A percentile compares a stretch with the other conserved stretches of the same genome.
phyloP scores from a whole-genome alignment of 1,284 basidiomycete genomes.

The Ustilago xerochloae region DNA sequence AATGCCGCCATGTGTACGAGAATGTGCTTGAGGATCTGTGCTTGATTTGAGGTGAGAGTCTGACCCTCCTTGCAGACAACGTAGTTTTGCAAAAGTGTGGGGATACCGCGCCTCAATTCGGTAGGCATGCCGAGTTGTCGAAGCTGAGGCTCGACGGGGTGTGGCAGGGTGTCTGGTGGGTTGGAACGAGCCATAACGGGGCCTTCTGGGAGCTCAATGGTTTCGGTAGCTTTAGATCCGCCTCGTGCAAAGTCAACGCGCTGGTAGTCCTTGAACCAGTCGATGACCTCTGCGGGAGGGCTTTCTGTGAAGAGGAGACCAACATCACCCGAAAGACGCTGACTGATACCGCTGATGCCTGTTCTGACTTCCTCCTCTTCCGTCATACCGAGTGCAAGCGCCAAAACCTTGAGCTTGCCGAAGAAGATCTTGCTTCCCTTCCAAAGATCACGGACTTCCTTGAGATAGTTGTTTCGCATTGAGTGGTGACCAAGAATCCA shows the following conservation, averaged over 20 bases:
- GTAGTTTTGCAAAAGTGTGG: conserved; percentile 80
- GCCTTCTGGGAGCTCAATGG: conserved; percentile 78
- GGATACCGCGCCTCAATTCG: conserved; percentile 85
- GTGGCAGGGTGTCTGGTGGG: conserved; percentile 80
- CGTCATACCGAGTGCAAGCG: conserved; percentile 90
- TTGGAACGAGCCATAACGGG: conserved; percentile 57
- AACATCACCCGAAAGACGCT: conserved; percentile 92
- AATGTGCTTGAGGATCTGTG: conserved; percentile 67
- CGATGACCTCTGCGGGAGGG: conserved; percentile 85
- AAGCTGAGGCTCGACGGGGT: conserved; percentile 95
- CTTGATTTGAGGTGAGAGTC: conserved; percentile 76
- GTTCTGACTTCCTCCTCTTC: conserved; percentile 85
- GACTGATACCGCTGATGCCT: conserved; percentile 82
- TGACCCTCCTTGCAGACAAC: conserved; percentile 86
- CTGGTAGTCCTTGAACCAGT: conserved; percentile 92
- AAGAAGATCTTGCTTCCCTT: conserved; percentile 86
- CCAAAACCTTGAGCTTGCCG: conserved; percentile 91
- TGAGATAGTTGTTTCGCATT: conserved; percentile 93
- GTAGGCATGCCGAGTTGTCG: conserved; percentile 90
- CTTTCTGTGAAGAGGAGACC: conserved; percentile 92
- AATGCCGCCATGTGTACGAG: conserved; percentile 64
- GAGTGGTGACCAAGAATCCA: conserved; percentile 95
- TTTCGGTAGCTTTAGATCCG: conserved; percentile 81
- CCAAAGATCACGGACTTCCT: conserved; percentile 93
- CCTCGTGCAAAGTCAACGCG: conserved; percentile 91